Conservation (phyloP, 2,329 filamentous ascomycete genomes). For the Emydomyces testavorans region DNA sequence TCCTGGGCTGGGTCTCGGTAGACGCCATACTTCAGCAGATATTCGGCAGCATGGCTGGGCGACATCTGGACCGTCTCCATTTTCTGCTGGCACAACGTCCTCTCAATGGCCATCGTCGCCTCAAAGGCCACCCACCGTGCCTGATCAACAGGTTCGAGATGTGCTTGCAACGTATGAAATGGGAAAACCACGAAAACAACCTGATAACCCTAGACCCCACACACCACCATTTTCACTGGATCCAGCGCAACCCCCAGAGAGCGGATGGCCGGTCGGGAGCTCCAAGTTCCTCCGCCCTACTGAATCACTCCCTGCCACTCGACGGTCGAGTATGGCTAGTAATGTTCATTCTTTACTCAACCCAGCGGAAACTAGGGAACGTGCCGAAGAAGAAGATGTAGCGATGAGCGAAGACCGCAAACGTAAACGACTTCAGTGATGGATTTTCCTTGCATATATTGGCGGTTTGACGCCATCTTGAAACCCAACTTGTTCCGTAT, state of each 20-base stretch:
- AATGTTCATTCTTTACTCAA: conserved; percentile 57
- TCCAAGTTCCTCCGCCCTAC: conserved; percentile 29
- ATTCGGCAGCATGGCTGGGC: conserved; percentile 80
- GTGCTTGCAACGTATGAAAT: conserved; percentile 56
- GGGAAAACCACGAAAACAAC: conserved; percentile 41
- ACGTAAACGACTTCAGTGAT: conserved; percentile 45
- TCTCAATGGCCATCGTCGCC: conserved; percentile 58
- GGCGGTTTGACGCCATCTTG: background rate
- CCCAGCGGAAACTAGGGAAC: conserved; percentile 55
- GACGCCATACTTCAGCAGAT: conserved; percentile 88
- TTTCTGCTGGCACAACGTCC: conserved; percentile 51
- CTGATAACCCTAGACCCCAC: conserved; percentile 40
- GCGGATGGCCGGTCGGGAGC: conserved; percentile 46
- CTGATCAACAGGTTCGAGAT: conserved; percentile 53
- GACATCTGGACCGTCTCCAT: conserved; percentile 47
- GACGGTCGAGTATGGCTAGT: conserved; percentile 59
- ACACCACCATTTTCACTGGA: conserved; percentile 43
- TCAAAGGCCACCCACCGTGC: conserved; percentile 39
- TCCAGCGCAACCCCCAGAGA: conserved; percentile 38
- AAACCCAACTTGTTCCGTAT: no score
- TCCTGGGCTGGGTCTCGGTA: conserved; percentile 55
- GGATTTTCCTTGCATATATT: background rate
- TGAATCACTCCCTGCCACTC: conserved; percentile 46
- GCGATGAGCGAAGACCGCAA: conserved; percentile 47
- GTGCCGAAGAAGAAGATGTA: conserved; percentile 52